Evolutionary conservation across 2,329 filamentous ascomycete species (phyloP), one percentile per base, ranked within the genome.

Genomic region (Zymoseptoria crescenta): DNA sequence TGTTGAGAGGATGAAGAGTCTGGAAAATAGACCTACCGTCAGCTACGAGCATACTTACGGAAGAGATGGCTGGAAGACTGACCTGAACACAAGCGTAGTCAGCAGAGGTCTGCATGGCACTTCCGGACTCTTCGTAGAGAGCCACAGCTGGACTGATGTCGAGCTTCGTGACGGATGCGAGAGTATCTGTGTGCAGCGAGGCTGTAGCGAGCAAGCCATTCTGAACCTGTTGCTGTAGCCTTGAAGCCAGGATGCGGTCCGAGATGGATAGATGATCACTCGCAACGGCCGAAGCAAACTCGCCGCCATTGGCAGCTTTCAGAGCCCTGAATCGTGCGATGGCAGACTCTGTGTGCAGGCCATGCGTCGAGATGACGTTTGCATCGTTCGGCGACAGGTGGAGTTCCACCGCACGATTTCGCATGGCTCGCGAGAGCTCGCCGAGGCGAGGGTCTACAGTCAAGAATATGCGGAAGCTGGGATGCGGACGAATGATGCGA

Each of bases 361-460:
- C 58, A 52, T 58, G 61, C 50, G 60, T 64, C 48, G 59, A 55
- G 56, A 50, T 41, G 28, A 35, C 55, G 24, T 27, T 8, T 19
- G 41, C 56, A 3, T 60, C 51, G 19, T 20, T 8, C 2, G 55
- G 52, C 7, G 49, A 19, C 2, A 99, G 79, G 68, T 87, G 94
- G 8, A 99, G 87, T 74, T 99, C 95, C 27, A 96, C 82, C 54
- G 91, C 91, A 72, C 94, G 85, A 74, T 99, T 99, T 59, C 95
- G 83, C 94, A 99, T 99, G 0, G 94, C 94, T 63, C 94, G 83
- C 3, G 94, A 99, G 8, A 99, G 80, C 73, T 99, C 94, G 19
- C 94, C 95, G 72, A 96, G 89, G 54, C 87, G 85, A 52, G 94
- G 87, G 72, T 99, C 93, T 78, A 96, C 88, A 0, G 93, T 97